Evolutionary conservation across 208 protist species (phyloP).

Genomic region (Leptomonas pyrrhocoris): DNA sequence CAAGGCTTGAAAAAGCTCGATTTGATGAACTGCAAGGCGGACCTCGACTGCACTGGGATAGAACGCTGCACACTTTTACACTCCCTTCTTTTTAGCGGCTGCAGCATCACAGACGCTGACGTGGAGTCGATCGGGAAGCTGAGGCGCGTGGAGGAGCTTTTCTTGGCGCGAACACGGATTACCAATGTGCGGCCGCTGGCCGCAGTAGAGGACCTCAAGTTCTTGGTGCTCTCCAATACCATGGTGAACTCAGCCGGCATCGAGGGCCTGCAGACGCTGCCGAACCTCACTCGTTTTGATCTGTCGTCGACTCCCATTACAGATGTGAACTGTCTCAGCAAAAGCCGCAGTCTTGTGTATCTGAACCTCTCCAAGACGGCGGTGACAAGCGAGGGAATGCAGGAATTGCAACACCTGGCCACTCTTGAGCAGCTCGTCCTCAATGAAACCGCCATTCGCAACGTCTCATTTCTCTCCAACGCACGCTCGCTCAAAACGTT

Average conservation of each 20-base stretch:
- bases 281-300: constrained; percentile 27
- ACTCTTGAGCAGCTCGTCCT: constrained; percentile 33
- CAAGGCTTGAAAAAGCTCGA: constrained; percentile 20
- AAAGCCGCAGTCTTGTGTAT: constrained; percentile 19
- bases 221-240: constrained; percentile 31
- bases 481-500: constrained; percentile 22
- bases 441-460: constrained; percentile 17
- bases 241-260: constrained; percentile 22
- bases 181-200: constrained; percentile 19
- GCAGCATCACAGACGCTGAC: constrained; percentile 19
- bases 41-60: constrained; percentile 29
- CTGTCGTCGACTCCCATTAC: constrained; percentile 31
- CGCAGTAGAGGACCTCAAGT: constrained; percentile 7
- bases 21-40: constrained; percentile 13
- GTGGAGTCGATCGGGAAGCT: constrained; percentile 25
- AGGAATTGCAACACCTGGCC: neutral
- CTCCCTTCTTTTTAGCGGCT: constrained; percentile 28
- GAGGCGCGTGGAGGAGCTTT: constrained; percentile 19
- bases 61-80: constrained; percentile 20
- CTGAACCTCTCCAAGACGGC: constrained; percentile 31
- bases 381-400: constrained; percentile 25
- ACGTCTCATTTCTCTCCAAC: constrained; percentile 21
- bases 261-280: constrained; percentile 21
- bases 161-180: constrained; percentile 28
- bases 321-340: constrained; percentile 13